Evolutionary conservation across 768 basidiomycete species (phyloP).

Genomic region (Russula sp.): DNA sequence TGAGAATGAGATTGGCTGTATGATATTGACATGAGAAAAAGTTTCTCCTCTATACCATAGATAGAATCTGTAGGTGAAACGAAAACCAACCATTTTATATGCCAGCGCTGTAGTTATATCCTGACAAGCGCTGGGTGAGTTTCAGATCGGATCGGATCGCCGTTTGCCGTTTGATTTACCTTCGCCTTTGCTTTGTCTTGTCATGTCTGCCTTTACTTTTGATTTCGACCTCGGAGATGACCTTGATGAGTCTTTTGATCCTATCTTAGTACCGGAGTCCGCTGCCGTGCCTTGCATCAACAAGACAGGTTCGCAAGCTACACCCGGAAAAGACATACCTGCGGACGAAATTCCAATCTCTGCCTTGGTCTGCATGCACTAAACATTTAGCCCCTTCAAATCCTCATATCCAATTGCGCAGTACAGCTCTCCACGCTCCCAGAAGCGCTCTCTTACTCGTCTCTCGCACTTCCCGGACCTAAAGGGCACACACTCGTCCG

Average conservation of each 20-base stretch:
- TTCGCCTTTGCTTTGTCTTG: neutral
- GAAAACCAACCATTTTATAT: too few species aligned
- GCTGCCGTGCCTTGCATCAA: neutral
- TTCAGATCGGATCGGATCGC: too few species aligned
- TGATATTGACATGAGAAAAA: too few species aligned
- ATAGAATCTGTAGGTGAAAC: too few species aligned
- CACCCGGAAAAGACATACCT: neutral
- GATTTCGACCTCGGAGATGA: constrained; percentile 55
- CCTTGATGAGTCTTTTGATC: constrained; percentile 23
- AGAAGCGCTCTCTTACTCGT: constrained; percentile 71
- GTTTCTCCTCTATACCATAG: too few species aligned
- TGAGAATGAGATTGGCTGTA: too few species aligned
- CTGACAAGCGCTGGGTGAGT: too few species aligned
- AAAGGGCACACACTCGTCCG: constrained; percentile 43
- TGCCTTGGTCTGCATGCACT: constrained; percentile 30
- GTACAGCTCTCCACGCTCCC: constrained; percentile 64
- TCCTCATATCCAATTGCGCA: constrained; percentile 14
- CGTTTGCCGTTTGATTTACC: too few species aligned
- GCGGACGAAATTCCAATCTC: constrained; percentile 19
- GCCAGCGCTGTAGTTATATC: too few species aligned
- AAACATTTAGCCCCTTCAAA: neutral
- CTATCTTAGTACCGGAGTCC: neutral
- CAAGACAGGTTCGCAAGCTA: neutral
- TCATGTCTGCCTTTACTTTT: constrained; percentile 53
- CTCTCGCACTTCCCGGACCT: constrained; percentile 42